These are phyloP conservation scores for Fusarium metavorans DNA, from an alignment of 2,329 filamentous ascomycete genomes.

Conservation along the genomic window DNA sequence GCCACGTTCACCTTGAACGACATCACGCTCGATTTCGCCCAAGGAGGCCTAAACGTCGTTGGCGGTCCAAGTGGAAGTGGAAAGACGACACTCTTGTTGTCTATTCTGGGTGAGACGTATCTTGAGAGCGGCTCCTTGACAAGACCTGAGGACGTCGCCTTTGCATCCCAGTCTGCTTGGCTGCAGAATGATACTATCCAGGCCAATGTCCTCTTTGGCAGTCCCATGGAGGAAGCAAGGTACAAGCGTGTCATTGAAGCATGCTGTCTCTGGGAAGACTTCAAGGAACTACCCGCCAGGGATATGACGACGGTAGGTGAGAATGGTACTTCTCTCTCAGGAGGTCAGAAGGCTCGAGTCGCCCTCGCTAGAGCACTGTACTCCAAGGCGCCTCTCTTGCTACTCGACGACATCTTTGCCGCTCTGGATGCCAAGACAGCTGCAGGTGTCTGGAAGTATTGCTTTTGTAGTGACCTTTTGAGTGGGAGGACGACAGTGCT, in stretches of 20 bases:
- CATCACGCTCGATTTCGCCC: constrained; percentile 63
- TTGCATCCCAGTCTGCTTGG: constrained; percentile 69
- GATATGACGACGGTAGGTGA: constrained; percentile 67
- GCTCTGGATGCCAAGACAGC: constrained; percentile 70
- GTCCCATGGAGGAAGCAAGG: constrained; percentile 61
- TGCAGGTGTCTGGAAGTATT: constrained; percentile 66
- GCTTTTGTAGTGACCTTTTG: constrained; percentile 68
- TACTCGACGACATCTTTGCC: constrained; percentile 71
- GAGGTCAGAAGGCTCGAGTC: constrained; percentile 68
- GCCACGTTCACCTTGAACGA: constrained; percentile 63
- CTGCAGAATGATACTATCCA: constrained; percentile 68
- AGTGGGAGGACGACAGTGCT: constrained; percentile 66
- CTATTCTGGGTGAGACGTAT: constrained; percentile 67
- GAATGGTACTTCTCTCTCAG: constrained; percentile 66
- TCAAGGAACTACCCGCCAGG: constrained; percentile 62
- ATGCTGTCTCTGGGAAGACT: constrained; percentile 64
- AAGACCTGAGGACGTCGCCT: constrained; percentile 65
- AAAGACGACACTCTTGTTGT: constrained; percentile 67
- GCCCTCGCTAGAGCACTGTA: constrained; percentile 69
- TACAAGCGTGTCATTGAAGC: constrained; percentile 69
- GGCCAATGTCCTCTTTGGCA: constrained; percentile 68
- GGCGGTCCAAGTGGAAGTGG: constrained; percentile 67
- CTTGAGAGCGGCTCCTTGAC: constrained; percentile 61
- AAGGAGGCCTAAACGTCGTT: constrained; percentile 66
- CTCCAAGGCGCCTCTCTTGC: constrained; percentile 64